Evolutionary conservation across 208 protist genomes (phyloP), one percentile per base, ranked within the genome.

Genomic region (Leishmania tarentolae): DNA sequence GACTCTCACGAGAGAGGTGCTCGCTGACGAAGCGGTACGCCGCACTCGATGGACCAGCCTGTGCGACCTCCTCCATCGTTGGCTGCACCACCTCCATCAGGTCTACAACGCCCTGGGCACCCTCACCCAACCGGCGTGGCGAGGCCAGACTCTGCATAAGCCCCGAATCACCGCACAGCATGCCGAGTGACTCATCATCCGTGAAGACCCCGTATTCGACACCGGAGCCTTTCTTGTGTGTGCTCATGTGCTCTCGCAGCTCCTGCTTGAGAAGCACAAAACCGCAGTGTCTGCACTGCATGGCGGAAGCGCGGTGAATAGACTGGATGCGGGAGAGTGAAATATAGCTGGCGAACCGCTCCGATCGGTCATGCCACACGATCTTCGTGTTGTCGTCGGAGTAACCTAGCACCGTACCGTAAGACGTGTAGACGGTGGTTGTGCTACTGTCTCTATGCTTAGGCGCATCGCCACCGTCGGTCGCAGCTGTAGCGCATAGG

Each of bases 341-440:
- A 17, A 96, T 75, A 21, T 74, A 69, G 50, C 85, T 93, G 31
- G 93, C 90, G 80, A 92, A 96, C 40, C 82, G 81, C 76, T 93
- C 88, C 59, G 88, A 84, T 28, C 91, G 88, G 63, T 94, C 86
- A 50, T 96, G 91, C 91, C 93, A 96, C 42, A 95, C 89, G n/a
- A 96, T 86, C 68, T 88, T 84, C 2, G 83, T 90, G 79, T 92
- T 82, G 81, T 93, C 87, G 81, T 94, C 89, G 35, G 89, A 90
- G 88, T 94, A 96, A 37, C 90, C 92, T 1, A 96, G 85, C 17
- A 96, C 86, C 28, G 91, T 94, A 78, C 92, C 92, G 79, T 85
- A 94, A 35, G 78, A 88, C 4, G 85, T 87, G 52, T 84, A 86
- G 44, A 71, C 42, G 24, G 71, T 80, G 11, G 73, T 56, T 8